Base-by-base conservation (phyloP, 1,139 yeast species). In the Saccharomyces pastorianus region DNA sequence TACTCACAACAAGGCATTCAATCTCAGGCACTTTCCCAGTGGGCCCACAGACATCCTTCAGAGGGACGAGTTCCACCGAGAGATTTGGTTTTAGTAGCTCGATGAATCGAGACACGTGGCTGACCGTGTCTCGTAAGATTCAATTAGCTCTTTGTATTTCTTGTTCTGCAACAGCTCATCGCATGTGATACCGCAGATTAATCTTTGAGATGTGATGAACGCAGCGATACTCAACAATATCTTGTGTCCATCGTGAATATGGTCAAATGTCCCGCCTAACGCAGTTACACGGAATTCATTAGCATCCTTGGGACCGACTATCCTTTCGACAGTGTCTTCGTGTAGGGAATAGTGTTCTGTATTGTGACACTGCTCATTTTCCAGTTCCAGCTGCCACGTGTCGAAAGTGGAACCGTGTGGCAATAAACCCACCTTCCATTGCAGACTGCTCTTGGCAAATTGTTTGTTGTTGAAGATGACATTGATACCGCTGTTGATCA, bases 241-340 rank as follows among this genome's bases (percentile, higher is more conserved):
- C 68, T 88, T 89, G 71, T 95, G 99, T 0, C 99, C 99, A 64
- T 87, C 96, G 64, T 95, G 99, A 42, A 95, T 67, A 71, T 95
- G 98, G 67, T 95, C 99, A 73, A 95, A 95, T 0, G 99, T 95
- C 0, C 99, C 99, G 0, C 99, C 99, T 0, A 91, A 84, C 0
- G 95, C 95, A 13, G 73, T 72, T 1, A 73, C 72, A 14, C 58
- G 53, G 57, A 72, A 75, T n/a, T 62, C 58, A 28, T 68, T 62
- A 48, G 62, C 51, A 48, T 61, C 66, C 6, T 7, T 29, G 2
- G 44, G 44, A 5, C 44, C 44, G 0, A 9, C n/a, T 38, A 38
- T 38, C n/a, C 11, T 13, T 17, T 38, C 44, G 8, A 17, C 11
- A 9, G 6, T 20, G 5, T 38, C 11, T 0, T 17, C 44, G 7